Base-by-base conservation (phyloP, 2,329 filamentous ascomycete genomes). In the Diplodia mutila region DNA sequence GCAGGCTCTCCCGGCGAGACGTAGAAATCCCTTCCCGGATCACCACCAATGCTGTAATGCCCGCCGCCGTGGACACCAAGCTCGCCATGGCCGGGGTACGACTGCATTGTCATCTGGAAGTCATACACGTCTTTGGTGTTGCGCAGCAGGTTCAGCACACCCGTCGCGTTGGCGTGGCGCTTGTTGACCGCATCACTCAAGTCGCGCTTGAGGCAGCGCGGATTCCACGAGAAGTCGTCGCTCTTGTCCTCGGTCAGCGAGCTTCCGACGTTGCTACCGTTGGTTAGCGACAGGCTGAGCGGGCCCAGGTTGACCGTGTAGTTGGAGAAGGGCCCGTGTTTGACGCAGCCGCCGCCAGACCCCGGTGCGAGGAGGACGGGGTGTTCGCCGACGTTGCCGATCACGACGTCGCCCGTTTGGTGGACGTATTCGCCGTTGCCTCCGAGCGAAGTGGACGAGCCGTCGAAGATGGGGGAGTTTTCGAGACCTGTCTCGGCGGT, bases 321-420 rank as follows among this genome's bases (percentile, higher is more conserved):
- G 71, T 86, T 78, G 70, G 78, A 81, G 75, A 87, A 86, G 0
- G 85, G 85, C 0, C 85, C 85, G 0, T 76, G 79, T 18, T 74
- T 78, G 5, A 89, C 78, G 72, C 85, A 88, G 1, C 86, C 86
- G 48, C 86, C 86, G 11, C 86, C 86, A 0, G 80, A 80, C 18
- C 85, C 86, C 0, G 82, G 80, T 0, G 82, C 83, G 9, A 84
- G 73, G 34, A 71, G 76, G 67, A 82, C 72, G 1, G 65, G 68
- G 49, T 53, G 34, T 11, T 37, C 16, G 23, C n/a, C 55, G 21
- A 27, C 49, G 37, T 48, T 29, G 42, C 29, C 48, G 6, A 69
- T 75, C 25, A 54, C 32, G 49, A 54, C 29, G 11, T 46, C 53
- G n/a, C 66, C 66, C 1, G 51, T 32, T 14, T 61, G 27, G 48